These are phyloP conservation scores for Barnettozyma botsteinii DNA, from an alignment of 805 yeast species.

Conservation along the genomic window DNA sequence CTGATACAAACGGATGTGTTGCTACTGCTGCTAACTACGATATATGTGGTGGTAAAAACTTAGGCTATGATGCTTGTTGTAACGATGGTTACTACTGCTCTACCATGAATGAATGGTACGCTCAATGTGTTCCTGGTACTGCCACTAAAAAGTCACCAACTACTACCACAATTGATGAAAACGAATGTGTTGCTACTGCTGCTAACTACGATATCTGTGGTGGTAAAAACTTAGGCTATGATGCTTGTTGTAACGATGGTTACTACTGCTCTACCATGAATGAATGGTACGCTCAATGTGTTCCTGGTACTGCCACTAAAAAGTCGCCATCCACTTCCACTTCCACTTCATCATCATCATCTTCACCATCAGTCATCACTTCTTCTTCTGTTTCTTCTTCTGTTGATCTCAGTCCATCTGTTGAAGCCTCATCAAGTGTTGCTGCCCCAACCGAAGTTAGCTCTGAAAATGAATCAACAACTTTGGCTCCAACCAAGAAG, in stretches of 20 bases:
- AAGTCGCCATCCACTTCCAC: not conserved
- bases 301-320: conserved; percentile 2
- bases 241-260: conserved; percentile 13
- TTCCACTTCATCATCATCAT: not conserved
- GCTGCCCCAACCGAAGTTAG: not conserved
- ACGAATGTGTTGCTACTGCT: not conserved
- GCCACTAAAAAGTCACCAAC: not conserved
- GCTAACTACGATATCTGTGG: conserved; percentile 12
- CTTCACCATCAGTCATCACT: not conserved
- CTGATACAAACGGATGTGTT: no score
- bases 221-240: conserved; percentile 10
- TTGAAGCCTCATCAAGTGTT: not conserved
- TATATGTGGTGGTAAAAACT: conserved; percentile 17
- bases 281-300: conserved; percentile 15
- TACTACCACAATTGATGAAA: no score
- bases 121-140: conserved; percentile 10
- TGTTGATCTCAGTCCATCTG: not conserved
- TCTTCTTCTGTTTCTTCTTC: not conserved
- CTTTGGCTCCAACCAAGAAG: not conserved
- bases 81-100: conserved; percentile 10
- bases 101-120: conserved; percentile 10
- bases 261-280: conserved; percentile 10
- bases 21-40: not conserved
- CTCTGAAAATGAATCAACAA: no score
- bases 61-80: conserved; percentile 12